Evolutionary conservation across 345 rosid genomes (phyloP), one percentile per base, ranked within the genome.

Genomic region (Populus davidiana): DNA sequence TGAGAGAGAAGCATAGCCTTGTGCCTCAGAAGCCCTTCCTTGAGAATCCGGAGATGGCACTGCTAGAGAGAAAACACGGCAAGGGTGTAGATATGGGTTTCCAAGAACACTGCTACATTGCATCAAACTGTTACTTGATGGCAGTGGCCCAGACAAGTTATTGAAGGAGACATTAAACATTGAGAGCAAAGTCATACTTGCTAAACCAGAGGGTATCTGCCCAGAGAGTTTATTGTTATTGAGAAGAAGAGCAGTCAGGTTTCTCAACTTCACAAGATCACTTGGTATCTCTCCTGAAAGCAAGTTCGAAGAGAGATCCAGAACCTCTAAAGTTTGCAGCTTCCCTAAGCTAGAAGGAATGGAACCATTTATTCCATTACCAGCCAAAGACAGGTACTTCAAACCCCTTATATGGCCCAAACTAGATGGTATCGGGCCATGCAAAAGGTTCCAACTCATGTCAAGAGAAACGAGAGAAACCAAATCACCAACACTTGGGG

Each of bases 131-230:
- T 76, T 81, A 66, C 84, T 85, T 10, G 73, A 66, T 29, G 88
- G 92, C 81, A 90, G 77, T 13, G 91, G 87, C 70, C 94, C 94
- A 20, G 91, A 88, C 72, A 91, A 75, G 84, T 91, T 75, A 73
- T 91, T 89, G 81, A 84, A 86, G 59, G 94, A 91, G 75, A 86
- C 88, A 69, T 91, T 88, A 80, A 91, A 86, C 3, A 77, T 75
- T n/a, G 86, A 75, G 52, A 91, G 91, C 23, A 73, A 43, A 7
- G 91, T 73, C 52, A 69, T 80, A 81, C 85, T 86, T 64, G 87
- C 86, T 71, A 90, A 77, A 75, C 86, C 87, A 1, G 86, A 73
- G n/a, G 94, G 92, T 62, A 91, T 89, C 75, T 81, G 78, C 78
- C 92, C 94, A 3, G 89, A 85, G 21, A 91, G 87, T 43, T 80